A percentile compares a stretch with the other conserved stretches of the same genome.
These are phyloP conservation scores for Salix arbutifolia DNA, from an alignment of 345 rosid species.

Conservation along the genomic window DNA sequence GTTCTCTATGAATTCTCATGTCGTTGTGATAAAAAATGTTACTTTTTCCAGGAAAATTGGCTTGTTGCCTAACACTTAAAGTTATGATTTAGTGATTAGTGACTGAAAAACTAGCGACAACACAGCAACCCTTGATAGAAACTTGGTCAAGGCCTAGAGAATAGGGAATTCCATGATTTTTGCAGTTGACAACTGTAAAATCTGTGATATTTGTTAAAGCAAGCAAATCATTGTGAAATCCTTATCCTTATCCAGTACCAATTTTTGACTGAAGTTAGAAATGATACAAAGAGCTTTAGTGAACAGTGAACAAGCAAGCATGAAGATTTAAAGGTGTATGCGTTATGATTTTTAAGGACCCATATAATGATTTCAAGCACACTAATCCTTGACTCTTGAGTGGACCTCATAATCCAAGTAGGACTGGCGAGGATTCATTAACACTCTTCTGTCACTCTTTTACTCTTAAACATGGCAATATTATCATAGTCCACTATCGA, in stretches of 20 bases:
- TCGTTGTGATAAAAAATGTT: not conserved
- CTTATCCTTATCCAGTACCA: not conserved
- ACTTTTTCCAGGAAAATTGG: not conserved
- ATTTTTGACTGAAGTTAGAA: not conserved
- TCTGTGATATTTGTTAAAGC: not conserved
- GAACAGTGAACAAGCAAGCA: conserved; percentile 1
- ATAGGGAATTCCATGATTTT: not conserved
- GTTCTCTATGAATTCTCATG: not conserved
- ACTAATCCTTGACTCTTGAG: conserved; percentile 3
- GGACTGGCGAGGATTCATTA: not conserved
- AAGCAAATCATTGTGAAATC: conserved; percentile 19
- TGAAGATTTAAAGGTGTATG: conserved; percentile 21
- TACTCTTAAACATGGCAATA: not conserved
- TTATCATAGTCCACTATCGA: not conserved
- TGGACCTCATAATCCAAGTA: not conserved
- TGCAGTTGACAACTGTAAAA: not conserved
- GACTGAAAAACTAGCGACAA: not conserved
- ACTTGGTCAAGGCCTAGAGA: not conserved
- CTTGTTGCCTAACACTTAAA: not conserved
- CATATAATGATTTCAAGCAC: conserved; percentile 23
- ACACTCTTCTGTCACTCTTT: not conserved
- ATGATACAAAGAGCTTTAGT: not conserved
- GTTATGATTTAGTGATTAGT: not conserved
- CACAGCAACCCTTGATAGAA: not conserved
- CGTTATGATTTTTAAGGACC: conserved; percentile 21